Percentiles rank a stretch among this genome's conserved stretches.
Conservation (phyloP, 441 rosid species). For the Pelargonium fulgidum region DNA sequence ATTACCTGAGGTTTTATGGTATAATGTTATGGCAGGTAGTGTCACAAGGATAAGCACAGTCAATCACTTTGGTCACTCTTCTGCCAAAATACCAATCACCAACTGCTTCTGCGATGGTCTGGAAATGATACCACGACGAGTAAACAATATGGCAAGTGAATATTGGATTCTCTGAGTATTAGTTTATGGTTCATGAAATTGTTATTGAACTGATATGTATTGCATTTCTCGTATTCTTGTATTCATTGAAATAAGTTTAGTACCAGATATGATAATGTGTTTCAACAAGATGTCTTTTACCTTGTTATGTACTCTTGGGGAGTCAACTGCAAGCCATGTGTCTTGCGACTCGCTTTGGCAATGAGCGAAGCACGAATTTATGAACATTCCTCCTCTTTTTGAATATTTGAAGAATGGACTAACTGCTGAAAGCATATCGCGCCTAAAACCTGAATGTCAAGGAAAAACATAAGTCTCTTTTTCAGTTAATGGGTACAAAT, state of each 20-base stretch:
- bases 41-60: conserved; percentile 59
- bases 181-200: no score
- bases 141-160: neutral
- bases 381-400: conserved; percentile 51
- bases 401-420: conserved; percentile 31
- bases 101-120: conserved; percentile 56
- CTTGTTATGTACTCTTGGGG: conserved; percentile 54
- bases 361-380: conserved; percentile 70
- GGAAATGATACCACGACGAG: conserved; percentile 6
- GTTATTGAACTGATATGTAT: no score
- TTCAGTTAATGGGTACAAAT: no score
- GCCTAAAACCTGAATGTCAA: conserved; percentile 42
- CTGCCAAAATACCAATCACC: conserved; percentile 70
- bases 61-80: conserved; percentile 41
- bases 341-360: conserved; percentile 66
- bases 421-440: conserved; percentile 43
- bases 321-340: conserved; percentile 55
- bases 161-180: no score
- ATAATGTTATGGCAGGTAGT: conserved; percentile 57
- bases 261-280: no score
- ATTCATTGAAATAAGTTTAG: no score
- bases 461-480: neutral
- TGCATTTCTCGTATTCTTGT: no score
- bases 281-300: no score
- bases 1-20: conserved; percentile 33